Evolutionary conservation across 1,284 basidiomycete genomes (phyloP).

Genomic region (Phellinidium pouzarii): DNA sequence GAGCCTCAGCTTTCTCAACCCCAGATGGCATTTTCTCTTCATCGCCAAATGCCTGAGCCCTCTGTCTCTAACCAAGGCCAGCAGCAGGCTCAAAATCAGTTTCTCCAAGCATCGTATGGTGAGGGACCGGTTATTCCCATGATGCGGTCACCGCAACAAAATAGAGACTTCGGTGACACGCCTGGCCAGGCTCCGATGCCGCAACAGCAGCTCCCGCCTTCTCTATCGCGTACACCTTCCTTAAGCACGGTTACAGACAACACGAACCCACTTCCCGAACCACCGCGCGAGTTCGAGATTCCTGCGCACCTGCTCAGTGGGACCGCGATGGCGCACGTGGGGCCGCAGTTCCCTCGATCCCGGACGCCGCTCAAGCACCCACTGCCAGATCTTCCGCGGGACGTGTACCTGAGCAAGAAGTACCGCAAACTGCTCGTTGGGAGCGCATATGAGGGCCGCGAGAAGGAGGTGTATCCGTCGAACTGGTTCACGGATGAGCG

Average conservation of each 20-base stretch:
- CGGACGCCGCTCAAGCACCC: conserved; percentile 12
- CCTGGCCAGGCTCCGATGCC: neutral
- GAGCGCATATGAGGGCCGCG: conserved; percentile 5
- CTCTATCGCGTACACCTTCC: neutral
- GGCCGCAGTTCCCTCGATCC: neutral
- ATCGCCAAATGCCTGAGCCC: neutral
- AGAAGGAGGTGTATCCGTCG: conserved; percentile 12
- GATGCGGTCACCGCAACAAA: neutral
- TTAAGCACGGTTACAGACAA: conserved; percentile 8
- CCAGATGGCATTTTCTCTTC: neutral
- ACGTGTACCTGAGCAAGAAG: conserved; percentile 14
- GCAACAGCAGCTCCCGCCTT: neutral
- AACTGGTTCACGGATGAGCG: conserved; percentile 15
- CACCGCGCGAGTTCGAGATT: conserved; percentile 11
- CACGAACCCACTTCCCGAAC: conserved; percentile 14
- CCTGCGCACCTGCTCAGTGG: conserved; percentile 13
- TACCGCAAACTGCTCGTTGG: conserved; percentile 13
- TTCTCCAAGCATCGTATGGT: too few relatives aligned
- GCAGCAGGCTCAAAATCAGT: neutral
- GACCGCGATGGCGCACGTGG: conserved; percentile 7
- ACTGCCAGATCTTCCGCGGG: conserved; percentile 11
- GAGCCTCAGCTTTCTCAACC: neutral
- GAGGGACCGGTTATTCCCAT: neutral
- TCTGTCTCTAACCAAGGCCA: neutral
- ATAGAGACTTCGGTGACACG: neutral